phyloP scores from a whole-genome alignment of 352 stramenopile genomes.

The Pythium chondricola region DNA sequence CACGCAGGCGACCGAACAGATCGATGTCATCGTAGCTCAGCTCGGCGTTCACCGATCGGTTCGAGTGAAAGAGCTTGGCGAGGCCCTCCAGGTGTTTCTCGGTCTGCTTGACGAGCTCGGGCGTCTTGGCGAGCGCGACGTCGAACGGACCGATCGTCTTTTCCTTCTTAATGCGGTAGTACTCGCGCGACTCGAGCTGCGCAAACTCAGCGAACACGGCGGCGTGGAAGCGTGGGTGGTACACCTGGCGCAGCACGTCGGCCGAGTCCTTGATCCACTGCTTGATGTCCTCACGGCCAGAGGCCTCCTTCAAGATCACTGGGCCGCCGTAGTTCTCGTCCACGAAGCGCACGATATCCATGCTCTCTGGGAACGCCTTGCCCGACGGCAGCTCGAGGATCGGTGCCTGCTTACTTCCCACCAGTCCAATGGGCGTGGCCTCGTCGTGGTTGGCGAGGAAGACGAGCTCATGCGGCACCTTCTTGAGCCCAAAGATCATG shows the following conservation, averaged over 20 bases:
- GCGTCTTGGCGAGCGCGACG: slow-evolving; percentile 32
- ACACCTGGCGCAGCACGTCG: slow-evolving; percentile 29
- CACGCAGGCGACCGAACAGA: slow-evolving; percentile 37
- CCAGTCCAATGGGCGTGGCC: slow-evolving; percentile 28
- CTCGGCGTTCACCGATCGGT: slow-evolving; percentile 29
- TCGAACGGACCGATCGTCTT: slow-evolving; percentile 38
- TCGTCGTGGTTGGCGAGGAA: slow-evolving; percentile 44
- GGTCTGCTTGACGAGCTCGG: slow-evolving; percentile 33
- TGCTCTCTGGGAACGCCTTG: slow-evolving; percentile 30
- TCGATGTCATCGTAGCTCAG: slow-evolving; percentile 55
- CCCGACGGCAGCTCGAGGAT: slow-evolving; percentile 16
- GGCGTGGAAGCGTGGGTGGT: slow-evolving; percentile 38
- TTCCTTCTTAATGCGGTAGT: slow-evolving; percentile 58
- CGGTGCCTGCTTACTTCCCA: slow-evolving; percentile 30
- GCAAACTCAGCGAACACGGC: slow-evolving; percentile 44
- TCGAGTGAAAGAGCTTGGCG: slow-evolving; percentile 30
- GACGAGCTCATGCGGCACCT: slow-evolving; percentile 25
- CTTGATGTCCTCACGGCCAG: slow-evolving; percentile 31
- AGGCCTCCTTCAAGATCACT: slow-evolving; percentile 24
- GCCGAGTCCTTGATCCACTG: slow-evolving; percentile 35
- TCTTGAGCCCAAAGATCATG: slow-evolving; percentile 48
- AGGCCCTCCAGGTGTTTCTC: slow-evolving; percentile 35
- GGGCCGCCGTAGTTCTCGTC: slow-evolving; percentile 29
- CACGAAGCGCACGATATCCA: slow-evolving; percentile 44
- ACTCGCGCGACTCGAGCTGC: slow-evolving; percentile 33